phyloP scores from a whole-genome alignment of 2,329 filamentous ascomycete species.

The Aspergillus spinulosporus region DNA sequence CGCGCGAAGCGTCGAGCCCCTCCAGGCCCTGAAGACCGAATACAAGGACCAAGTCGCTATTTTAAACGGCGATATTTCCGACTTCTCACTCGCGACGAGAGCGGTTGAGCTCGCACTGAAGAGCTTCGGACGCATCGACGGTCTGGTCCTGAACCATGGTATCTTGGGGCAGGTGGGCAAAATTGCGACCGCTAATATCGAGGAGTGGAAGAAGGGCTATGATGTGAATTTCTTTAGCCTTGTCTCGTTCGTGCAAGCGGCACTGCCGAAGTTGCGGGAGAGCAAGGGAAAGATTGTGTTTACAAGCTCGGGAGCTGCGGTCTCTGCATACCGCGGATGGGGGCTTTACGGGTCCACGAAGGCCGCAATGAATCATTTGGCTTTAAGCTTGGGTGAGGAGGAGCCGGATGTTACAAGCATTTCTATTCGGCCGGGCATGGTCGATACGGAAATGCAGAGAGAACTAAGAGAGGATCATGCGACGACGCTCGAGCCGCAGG shows the following conservation, averaged over 20 bases:
- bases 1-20: conserved; percentile 56
- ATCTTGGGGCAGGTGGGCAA: conserved; percentile 72
- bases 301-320: conserved; percentile 38
- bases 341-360: conserved; percentile 40
- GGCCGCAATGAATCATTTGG: conserved; percentile 38
- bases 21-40: conserved; percentile 55
- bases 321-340: conserved; percentile 37
- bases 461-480: conserved; percentile 73
- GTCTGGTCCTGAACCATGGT: conserved; percentile 85
- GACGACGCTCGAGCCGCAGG: conserved; percentile 58
- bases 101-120: conserved; percentile 66
- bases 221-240: conserved; percentile 86
- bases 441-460: conserved; percentile 43
- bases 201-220: conserved; percentile 74
- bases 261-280: conserved; percentile 34
- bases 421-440: conserved; percentile 37
- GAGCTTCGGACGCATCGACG: conserved; percentile 73
- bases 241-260: conserved; percentile 62
- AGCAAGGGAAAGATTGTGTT: conserved; percentile 39
- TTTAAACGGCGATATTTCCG: conserved; percentile 58
- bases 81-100: conserved; percentile 56
- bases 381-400: conserved; percentile 32
- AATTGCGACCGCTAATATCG: conserved; percentile 65
- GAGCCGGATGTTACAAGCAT: conserved; percentile 31
- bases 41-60: conserved; percentile 58